These are phyloP conservation scores for Erodium trifolium DNA, from an alignment of 441 rosid genomes.

Conservation along the genomic window DNA sequence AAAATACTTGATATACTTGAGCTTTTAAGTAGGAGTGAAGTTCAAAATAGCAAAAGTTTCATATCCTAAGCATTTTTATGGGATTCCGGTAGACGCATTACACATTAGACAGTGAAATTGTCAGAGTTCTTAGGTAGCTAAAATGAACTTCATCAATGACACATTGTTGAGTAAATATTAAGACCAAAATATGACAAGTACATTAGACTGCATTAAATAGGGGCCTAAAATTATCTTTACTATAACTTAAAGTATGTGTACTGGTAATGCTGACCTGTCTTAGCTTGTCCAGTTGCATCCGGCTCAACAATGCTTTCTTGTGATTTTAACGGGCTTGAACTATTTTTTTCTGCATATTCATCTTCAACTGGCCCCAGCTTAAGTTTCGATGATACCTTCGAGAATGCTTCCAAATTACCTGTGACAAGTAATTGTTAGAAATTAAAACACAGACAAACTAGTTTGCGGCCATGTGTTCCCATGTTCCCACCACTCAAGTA, in stretches of 20 bases:
- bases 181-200: background rate
- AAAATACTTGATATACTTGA: too few species aligned
- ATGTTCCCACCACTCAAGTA: too few species aligned
- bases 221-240: background rate
- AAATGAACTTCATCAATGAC: background rate
- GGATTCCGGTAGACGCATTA: background rate
- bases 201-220: background rate
- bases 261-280: conserved; percentile 52
- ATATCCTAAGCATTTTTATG: background rate
- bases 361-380: conserved; percentile 61
- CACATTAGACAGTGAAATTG: background rate
- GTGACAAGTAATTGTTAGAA: conserved; percentile 16
- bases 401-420: conserved; percentile 76
- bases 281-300: conserved; percentile 48
- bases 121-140: background rate
- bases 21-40: too few species aligned
- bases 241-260: background rate
- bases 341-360: conserved; percentile 34
- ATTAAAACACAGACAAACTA: background rate
- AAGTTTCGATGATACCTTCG: conserved; percentile 63
- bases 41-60: background rate
- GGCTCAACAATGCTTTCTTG: conserved; percentile 35
- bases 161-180: too few species aligned
- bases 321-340: conserved; percentile 31
- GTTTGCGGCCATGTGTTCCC: too few species aligned